These are phyloP conservation scores for Ogataea trehalophila DNA, from an alignment of 805 yeast genomes.

Conservation along the genomic window DNA sequence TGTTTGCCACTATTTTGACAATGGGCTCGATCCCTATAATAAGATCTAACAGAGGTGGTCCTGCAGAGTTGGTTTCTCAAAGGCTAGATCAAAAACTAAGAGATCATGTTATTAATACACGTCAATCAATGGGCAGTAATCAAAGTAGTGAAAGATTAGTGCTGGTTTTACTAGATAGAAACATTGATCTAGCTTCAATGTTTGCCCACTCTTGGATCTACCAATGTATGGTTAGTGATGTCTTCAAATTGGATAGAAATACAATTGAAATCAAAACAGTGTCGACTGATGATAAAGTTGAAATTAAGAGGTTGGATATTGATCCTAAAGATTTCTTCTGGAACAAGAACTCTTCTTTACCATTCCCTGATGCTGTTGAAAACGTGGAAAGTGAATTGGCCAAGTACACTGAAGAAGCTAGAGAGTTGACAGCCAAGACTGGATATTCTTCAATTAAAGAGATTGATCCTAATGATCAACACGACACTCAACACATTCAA, in stretches of 20 bases:
- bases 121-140: conserved; percentile 15
- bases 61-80: conserved; percentile 91
- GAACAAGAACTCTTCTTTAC: conserved; percentile 75
- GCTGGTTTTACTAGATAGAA: conserved; percentile 78
- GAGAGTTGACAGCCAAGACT: conserved; percentile 73
- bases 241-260: conserved; percentile 75
- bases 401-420: conserved; percentile 81
- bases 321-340: conserved; percentile 95
- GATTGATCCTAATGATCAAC: conserved; percentile 53
- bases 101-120: conserved; percentile 77
- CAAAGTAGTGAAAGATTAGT: conserved; percentile 57
- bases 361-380: conserved; percentile 99
- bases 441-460: conserved; percentile 71
- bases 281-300: conserved; percentile 29
- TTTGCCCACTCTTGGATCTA: conserved; percentile 97
- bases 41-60: conserved; percentile 87
- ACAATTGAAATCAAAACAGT: conserved; percentile 58
- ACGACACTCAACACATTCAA: conserved; percentile 64
- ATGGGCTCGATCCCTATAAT: conserved; percentile 81
- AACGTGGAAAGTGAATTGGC: conserved; percentile 83
- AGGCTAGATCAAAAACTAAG: conserved; percentile 79
- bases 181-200: conserved; percentile 88
- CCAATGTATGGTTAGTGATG: conserved; percentile 93
- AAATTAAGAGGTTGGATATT: conserved; percentile 68
- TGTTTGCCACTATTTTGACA: conserved; percentile 76